Percentiles rank a stretch among this genome's conserved stretches.
These are phyloP conservation scores for Acanthamoeba royreba DNA, from an alignment of 208 protist species.

Conservation along the genomic window DNA sequence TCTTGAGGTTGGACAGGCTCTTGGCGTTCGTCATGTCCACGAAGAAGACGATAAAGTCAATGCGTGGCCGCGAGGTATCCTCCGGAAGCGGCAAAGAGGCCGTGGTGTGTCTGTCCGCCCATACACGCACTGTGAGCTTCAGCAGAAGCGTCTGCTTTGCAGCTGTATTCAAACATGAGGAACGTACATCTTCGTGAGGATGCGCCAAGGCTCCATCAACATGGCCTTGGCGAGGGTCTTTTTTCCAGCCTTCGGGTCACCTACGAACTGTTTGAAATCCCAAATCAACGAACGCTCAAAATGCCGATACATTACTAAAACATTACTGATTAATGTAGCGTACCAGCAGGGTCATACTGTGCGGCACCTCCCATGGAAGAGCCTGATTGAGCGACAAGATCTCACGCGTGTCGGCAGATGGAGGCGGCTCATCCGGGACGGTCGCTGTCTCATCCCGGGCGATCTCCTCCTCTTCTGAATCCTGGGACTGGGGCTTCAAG, in stretches of 20 bases:
- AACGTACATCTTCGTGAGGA: neutral
- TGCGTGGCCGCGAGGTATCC: neutral
- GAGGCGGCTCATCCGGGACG: neutral
- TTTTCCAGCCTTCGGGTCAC: neutral
- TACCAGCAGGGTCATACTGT: neutral
- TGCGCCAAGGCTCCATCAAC: neutral
- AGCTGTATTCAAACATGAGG: too few relatives aligned
- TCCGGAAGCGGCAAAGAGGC: neutral
- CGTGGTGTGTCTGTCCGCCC: neutral
- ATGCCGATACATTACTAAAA: neutral
- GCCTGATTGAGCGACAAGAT: neutral
- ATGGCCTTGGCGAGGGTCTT: neutral
- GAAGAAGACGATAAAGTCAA: constrained; percentile 13
- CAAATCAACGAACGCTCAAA: too few relatives aligned
- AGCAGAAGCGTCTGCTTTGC: too few relatives aligned
- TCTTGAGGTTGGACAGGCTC: neutral
- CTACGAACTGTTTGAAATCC: neutral
- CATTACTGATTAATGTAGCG: neutral
- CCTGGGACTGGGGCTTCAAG: neutral
- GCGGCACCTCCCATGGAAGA: neutral
- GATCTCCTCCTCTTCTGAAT: neutral
- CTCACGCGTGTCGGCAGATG: neutral
- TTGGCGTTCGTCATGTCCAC: neutral
- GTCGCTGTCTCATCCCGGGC: neutral
- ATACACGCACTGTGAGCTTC: neutral